phyloP scores from a whole-genome alignment of 768 basidiomycete genomes.

The Mycena floridula region DNA sequence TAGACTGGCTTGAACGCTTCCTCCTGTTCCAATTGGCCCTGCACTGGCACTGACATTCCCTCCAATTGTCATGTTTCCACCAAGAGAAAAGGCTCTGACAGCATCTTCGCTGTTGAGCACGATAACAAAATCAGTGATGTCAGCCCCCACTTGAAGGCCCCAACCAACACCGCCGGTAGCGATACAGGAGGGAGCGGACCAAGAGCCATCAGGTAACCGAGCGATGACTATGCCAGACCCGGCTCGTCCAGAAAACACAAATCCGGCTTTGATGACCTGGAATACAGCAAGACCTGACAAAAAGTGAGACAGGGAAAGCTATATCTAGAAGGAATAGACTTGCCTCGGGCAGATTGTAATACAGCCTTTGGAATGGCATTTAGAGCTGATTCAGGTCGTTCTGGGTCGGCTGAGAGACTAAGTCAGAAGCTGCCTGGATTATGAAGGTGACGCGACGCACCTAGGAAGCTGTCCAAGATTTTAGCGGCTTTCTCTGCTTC shows the following conservation, averaged over 20 bases:
- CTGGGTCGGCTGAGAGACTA: slow-evolving; percentile 66
- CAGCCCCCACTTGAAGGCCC: slow-evolving; percentile 94
- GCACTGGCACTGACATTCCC: slow-evolving; percentile 82
- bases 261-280: slow-evolving; percentile 90
- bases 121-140: slow-evolving; percentile 93
- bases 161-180: slow-evolving; percentile 93
- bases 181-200: slow-evolving; percentile 96
- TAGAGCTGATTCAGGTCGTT: slow-evolving; percentile 81
- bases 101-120: slow-evolving; percentile 97
- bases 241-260: slow-evolving; percentile 92
- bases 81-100: slow-evolving; percentile 89
- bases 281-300: slow-evolving; percentile 94
- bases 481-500: slow-evolving; percentile 93
- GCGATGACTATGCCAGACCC: slow-evolving; percentile 92
- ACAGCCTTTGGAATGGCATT: slow-evolving; percentile 94
- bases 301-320: no score
- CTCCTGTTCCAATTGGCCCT: slow-evolving; percentile 93
- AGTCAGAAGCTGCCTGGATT: slow-evolving; percentile 3
- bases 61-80: slow-evolving; percentile 94
- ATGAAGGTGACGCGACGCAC: slow-evolving; percentile 40
- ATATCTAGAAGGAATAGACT: slow-evolving; percentile 8
- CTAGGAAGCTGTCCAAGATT: slow-evolving; percentile 88
- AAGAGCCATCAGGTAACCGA: slow-evolving; percentile 89
- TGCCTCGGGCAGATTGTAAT: slow-evolving; percentile 83
- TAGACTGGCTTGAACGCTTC: slow-evolving; percentile 77